A percentile compares a stretch with the other conserved stretches of the same genome.
Conservation (phyloP, 2,329 filamentous ascomycete species). For the Tolypocladium paradoxum region DNA sequence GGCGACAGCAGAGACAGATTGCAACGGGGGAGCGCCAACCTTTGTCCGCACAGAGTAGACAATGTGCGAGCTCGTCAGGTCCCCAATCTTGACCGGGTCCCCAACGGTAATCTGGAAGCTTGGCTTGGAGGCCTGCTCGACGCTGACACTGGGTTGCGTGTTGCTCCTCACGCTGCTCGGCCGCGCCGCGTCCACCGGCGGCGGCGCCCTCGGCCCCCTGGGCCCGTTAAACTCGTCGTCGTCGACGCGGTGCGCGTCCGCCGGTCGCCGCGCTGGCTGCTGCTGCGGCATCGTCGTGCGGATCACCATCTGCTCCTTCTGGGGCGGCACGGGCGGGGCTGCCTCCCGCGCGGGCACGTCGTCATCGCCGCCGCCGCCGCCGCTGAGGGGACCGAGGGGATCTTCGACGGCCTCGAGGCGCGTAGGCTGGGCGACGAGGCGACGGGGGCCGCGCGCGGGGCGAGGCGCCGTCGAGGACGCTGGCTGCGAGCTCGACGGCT, state of each 20-base stretch:
- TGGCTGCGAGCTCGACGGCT: slow-evolving; percentile 18
- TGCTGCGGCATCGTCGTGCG: slow-evolving; percentile 44
- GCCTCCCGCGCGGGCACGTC: slow-evolving; percentile 19
- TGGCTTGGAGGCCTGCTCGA: slow-evolving; percentile 90
- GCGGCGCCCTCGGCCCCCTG: slow-evolving; percentile 51
- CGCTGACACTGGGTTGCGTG: slow-evolving; percentile 67
- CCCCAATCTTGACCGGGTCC: slow-evolving; percentile 95
- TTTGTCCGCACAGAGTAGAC: slow-evolving; percentile 93
- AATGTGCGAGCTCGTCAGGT: slow-evolving; percentile 92
- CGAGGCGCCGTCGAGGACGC: slow-evolving; percentile 24
- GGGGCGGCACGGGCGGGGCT: slow-evolving; percentile 57
- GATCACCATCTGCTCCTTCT: slow-evolving; percentile 55
- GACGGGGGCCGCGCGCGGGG: slow-evolving; percentile 41
- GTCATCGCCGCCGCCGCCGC: slow-evolving; percentile 38
- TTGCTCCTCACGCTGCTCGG: slow-evolving; percentile 39
- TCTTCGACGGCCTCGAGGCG: slow-evolving; percentile 69
- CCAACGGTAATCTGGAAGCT: slow-evolving; percentile 85
- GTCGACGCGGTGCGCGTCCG: slow-evolving; percentile 56
- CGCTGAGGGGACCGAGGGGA: slow-evolving; percentile 67
- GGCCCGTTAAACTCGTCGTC: slow-evolving; percentile 54
- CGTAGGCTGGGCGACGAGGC: slow-evolving; percentile 64
- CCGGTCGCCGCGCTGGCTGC: slow-evolving; percentile 31
- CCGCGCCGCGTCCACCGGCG: slow-evolving; percentile 48
- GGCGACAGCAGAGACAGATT: background rate
- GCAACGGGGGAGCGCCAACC: slow-evolving; percentile 34